Evolutionary conservation across 164 flowering plant species (phyloP), one percentile per base, ranked within the genome.

Genomic region (Nelumbo lutea): DNA sequence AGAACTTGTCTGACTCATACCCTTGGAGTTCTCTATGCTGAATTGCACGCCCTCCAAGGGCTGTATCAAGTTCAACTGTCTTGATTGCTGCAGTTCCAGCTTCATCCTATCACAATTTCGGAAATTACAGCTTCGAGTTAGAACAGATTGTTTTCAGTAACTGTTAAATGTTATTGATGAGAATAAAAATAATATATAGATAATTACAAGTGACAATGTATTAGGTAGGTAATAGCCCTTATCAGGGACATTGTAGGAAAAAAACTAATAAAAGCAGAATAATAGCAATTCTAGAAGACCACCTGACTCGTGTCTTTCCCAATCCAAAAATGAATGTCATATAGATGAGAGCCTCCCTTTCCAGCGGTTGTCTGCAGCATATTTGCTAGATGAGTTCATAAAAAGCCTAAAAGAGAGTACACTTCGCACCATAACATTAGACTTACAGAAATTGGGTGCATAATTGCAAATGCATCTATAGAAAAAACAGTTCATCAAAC

Each of bases 261-360:
- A 3, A 59, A 71, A 65, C 58, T 42, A 60, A 48, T 39, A 78
- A 27, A 27, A 27, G 27, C 27, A 27, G 27, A 27, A 27, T 27
- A 27, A 27, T 27, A 27, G 27, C 27, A 27, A 27, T 27, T 27
- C 43, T 46, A 45, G 58, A 55, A 70, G 62, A 64, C 56, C 56
- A 93, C 99, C 96, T 93, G 98, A 79, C 93, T 93, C 8, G 98
- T 82, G 71, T 96, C 99, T 78, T 88, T 96, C 68, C 99, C 99
- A 73, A 96, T 78, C 99, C 99, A 96, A 74, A 85, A 96, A 82
- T 96, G 99, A 67, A 91, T 88, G 78, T 96, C 97, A 76, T 77
- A 87, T 9, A 84, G 61, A 82, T 86, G 87, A 61, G 93, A 80
- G 59, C 98, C 98, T 57, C 98, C 96, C 73, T 82, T 96, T 48